These are phyloP conservation scores for Leishmania lainsoni DNA, from an alignment of 208 protist species.

Conservation along the genomic window DNA sequence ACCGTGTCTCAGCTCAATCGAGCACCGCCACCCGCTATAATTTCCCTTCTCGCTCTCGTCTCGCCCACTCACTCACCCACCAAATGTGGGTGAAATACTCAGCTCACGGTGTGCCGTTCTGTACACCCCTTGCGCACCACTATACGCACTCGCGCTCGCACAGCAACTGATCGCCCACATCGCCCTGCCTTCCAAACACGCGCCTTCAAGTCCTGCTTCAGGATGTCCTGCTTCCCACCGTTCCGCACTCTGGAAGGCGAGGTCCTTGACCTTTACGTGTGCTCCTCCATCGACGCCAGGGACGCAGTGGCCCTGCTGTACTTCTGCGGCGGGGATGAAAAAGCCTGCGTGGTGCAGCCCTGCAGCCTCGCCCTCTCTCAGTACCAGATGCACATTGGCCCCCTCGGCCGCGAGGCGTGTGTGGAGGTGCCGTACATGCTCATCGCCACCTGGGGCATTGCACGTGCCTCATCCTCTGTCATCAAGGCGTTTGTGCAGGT, in stretches of 20 bases:
- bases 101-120: neutral
- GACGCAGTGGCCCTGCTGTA: conserved; percentile 36
- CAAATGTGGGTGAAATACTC: neutral
- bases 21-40: neutral
- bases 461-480: conserved; percentile 18
- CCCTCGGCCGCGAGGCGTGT: conserved; percentile 20
- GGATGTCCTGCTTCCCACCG: conserved; percentile 15
- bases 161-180: neutral
- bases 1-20: neutral
- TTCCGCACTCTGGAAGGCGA: conserved; percentile 37
- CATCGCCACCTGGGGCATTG: conserved; percentile 55
- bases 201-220: conserved; percentile 2
- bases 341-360: conserved; percentile 36
- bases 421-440: conserved; percentile 54
- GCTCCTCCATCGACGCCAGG: conserved; percentile 31
- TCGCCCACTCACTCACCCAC: neutral
- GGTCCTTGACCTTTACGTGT: conserved; percentile 27
- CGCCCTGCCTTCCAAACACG: neutral
- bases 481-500: conserved; percentile 22
- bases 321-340: conserved; percentile 36
- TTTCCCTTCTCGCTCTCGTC: neutral
- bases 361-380: conserved; percentile 37
- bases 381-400: conserved; percentile 34
- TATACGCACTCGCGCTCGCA: neutral
- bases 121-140: neutral